A percentile compares a stretch with the other conserved stretches of the same genome.
These are phyloP conservation scores for Tolypocladium paradoxum DNA, from an alignment of 2,329 filamentous ascomycete genomes.

Conservation along the genomic window DNA sequence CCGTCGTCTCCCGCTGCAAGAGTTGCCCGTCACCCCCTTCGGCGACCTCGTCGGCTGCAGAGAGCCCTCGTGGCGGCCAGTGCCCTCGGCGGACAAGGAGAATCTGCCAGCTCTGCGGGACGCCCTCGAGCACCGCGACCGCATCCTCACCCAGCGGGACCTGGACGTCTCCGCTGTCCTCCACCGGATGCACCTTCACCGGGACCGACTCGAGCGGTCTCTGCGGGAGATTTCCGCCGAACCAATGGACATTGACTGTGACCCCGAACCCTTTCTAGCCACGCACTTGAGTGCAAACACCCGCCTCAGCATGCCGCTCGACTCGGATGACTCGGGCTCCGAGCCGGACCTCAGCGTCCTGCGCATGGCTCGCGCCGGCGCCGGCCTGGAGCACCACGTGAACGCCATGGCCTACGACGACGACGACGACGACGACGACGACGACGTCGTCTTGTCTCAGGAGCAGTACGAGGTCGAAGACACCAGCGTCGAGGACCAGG, in stretches of 20 bases:
- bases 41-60: slow-evolving; percentile 12
- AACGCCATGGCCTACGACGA: slow-evolving; percentile 20
- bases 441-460: slow-evolving; percentile 15
- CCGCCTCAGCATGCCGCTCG: slow-evolving; percentile 25
- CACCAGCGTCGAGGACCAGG: slow-evolving; percentile 15
- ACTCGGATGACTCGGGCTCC: slow-evolving; percentile 24
- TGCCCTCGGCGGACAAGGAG: slow-evolving; percentile 17
- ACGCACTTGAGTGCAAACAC: slow-evolving; percentile 16
- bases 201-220: neutral
- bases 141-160: slow-evolving; percentile 1
- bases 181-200: slow-evolving; percentile 2
- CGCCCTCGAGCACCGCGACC: slow-evolving; percentile 7
- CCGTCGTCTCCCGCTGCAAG: slow-evolving; percentile 16
- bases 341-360: slow-evolving; percentile 27
- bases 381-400: slow-evolving; percentile 14
- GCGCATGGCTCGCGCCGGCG: slow-evolving; percentile 19
- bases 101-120: slow-evolving; percentile 11
- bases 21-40: slow-evolving; percentile 12
- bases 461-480: slow-evolving; percentile 22
- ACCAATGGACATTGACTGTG: neutral
- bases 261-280: slow-evolving; percentile 14
- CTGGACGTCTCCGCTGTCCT: slow-evolving; percentile 3
- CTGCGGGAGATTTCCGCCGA: neutral
- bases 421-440: slow-evolving; percentile 13
- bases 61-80: slow-evolving; percentile 9